Evolutionary conservation across 164 flowering plant species (phyloP).

Genomic region (Umbellularia californica): DNA sequence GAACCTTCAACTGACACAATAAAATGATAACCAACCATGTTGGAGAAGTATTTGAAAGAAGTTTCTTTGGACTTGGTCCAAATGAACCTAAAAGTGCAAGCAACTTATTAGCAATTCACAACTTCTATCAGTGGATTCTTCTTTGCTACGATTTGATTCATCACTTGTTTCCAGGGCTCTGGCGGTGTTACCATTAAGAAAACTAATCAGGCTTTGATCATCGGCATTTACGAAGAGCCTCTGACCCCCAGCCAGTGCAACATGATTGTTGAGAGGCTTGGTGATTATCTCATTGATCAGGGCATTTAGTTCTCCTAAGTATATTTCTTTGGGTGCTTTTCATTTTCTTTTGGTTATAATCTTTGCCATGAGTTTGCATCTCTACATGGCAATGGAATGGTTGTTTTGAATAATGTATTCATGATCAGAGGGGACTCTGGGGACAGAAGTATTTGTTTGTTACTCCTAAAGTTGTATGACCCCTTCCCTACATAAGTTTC

Average conservation of each 20-base stretch:
- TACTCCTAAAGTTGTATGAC: not conserved
- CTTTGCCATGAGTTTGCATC: not conserved
- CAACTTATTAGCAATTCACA: too few relatives aligned
- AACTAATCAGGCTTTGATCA: constrained; percentile 18
- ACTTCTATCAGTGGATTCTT: too few relatives aligned
- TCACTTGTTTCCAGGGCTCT: constrained; percentile 13
- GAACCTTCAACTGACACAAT: too few relatives aligned
- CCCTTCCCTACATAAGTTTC: not conserved
- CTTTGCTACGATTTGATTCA: not conserved
- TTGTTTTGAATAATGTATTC: constrained; percentile 9
- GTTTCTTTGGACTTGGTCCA: too few relatives aligned
- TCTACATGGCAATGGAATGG: constrained; percentile 7
- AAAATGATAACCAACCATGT: too few relatives aligned
- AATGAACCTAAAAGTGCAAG: too few relatives aligned
- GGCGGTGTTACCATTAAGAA: constrained; percentile 20
- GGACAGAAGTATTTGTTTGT: constrained; percentile 4
- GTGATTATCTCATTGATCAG: constrained; percentile 21
- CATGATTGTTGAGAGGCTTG: constrained; percentile 24
- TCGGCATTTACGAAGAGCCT: constrained; percentile 22
- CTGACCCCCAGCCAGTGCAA: constrained; percentile 20
- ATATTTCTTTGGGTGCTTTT: constrained; percentile 3
- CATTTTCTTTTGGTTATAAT: constrained; percentile 9
- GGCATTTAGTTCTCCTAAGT: constrained; percentile 15
- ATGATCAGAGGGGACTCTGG: constrained; percentile 1
- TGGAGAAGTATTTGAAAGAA: too few relatives aligned